Conservation (phyloP, 2,329 filamentous ascomycete genomes). For the Teratosphaeria zuluensis region DNA sequence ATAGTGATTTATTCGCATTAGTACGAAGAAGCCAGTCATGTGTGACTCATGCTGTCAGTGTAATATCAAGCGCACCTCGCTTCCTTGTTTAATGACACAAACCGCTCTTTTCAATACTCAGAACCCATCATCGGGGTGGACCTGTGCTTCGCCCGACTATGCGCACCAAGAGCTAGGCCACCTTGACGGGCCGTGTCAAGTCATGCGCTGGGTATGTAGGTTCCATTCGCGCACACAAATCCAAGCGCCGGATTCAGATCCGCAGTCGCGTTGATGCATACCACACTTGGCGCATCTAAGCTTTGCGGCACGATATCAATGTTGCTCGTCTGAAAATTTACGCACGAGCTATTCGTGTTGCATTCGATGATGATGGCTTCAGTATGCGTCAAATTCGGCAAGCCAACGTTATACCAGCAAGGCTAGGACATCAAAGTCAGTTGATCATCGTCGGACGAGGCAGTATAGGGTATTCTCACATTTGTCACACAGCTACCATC, state of each 20-base stretch:
- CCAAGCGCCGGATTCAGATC: constrained; percentile 15
- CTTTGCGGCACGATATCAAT: constrained; percentile 17
- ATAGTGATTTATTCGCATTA: no score
- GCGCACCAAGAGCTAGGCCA: no score
- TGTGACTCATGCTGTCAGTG: not conserved
- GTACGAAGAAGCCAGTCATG: no score
- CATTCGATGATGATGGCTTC: constrained; percentile 36
- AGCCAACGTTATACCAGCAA: constrained; percentile 36
- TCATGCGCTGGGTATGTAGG: constrained; percentile 7
- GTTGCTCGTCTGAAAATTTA: constrained; percentile 14
- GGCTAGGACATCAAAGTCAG: constrained; percentile 17
- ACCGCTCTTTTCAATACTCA: no score
- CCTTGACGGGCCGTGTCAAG: no score
- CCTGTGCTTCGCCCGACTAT: no score
- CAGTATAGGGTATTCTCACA: constrained; percentile 6
- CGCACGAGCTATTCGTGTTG: constrained; percentile 31
- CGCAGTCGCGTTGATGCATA: constrained; percentile 15
- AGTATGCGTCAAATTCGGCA: constrained; percentile 30
- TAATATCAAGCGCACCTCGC: not conserved
- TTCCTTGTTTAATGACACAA: no score
- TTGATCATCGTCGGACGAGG: not conserved
- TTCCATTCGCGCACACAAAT: constrained; percentile 15
- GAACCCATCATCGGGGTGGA: no score
- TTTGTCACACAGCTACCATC: constrained; percentile 35
- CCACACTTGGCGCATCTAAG: constrained; percentile 8